Conservation (phyloP, 306 rosid genomes). For the Prunus mongolica region DNA sequence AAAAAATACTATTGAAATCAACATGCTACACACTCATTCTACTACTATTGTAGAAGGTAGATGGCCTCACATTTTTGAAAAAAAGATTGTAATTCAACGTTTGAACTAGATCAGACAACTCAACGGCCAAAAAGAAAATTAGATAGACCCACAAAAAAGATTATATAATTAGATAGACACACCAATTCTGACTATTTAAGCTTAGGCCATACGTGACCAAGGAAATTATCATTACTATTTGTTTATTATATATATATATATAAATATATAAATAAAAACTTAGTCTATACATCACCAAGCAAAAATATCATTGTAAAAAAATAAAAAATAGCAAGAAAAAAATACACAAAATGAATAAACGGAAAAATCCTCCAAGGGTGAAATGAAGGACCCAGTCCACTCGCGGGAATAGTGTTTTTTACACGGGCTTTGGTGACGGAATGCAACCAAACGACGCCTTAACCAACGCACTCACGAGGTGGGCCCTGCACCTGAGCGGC, state of each 20-base stretch:
- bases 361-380: neutral
- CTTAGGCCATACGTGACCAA: neutral
- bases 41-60: too few relatives aligned
- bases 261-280: neutral
- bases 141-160: too few relatives aligned
- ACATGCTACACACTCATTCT: too few relatives aligned
- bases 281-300: neutral
- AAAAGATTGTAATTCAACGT: too few relatives aligned
- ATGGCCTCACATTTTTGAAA: too few relatives aligned
- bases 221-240: neutral
- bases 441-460: slow-evolving; percentile 30
- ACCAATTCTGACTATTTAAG: too few relatives aligned
- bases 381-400: neutral
- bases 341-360: neutral
- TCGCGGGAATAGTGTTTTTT: neutral
- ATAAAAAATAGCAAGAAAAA: neutral
- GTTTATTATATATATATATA: too few relatives aligned
- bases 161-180: too few relatives aligned
- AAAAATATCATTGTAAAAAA: neutral
- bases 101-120: too few relatives aligned
- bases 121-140: too few relatives aligned
- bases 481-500: slow-evolving; percentile 18
- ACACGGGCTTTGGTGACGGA: neutral
- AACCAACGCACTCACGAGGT: slow-evolving; percentile 23
- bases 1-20: too few relatives aligned